Evolutionary conservation across 805 yeast species (phyloP), one percentile per base, ranked within the genome.

Genomic region (Saitoella complicata): DNA sequence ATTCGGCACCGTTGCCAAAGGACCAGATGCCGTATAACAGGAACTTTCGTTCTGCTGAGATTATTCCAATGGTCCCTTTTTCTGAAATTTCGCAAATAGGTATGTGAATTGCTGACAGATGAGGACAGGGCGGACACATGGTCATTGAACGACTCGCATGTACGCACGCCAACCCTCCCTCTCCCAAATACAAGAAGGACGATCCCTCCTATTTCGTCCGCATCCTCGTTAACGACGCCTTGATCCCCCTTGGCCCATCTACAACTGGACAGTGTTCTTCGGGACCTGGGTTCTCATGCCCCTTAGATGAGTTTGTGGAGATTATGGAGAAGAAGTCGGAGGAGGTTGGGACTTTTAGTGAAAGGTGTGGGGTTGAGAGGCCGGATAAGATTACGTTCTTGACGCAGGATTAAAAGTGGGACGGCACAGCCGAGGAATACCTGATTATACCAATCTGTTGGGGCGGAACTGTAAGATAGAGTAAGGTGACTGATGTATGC

Each of bases 181-280:
- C 42, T 34, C 31, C 35, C 32, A 55, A 53, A 40, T 55, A 54
- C n/a, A 52, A 56, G 21, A 21, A 21, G 21, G 21, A 21, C 21
- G 21, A 21, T 21, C 21, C 21, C 21, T 21, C 21, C 21, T 21
- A 21, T 13, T 75, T 60, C 52, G 72, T 73, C 21, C 67, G 78
- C 52, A 60, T 67, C 37, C 58, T 72, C 6, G 53, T 72, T 9
- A 73, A 74, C 53, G 78, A 74, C 54, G 75, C 72, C 3, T 75
- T 73, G 12, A 62, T 68, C 32, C 75, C 77, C 12, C 53, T 75
- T 13, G 21, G 21, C 21, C 21, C 21, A 4, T 66, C 69, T 11
- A 57, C 58, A 10, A 73, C 78, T 55, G 44, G 43, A n/a, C 11
- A 29, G 2, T 31, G 8, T 10, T 34, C 30, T 21, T 11, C 38